phyloP scores from a whole-genome alignment of 306 rosid genomes.

The Hippophae gyantsensis region DNA sequence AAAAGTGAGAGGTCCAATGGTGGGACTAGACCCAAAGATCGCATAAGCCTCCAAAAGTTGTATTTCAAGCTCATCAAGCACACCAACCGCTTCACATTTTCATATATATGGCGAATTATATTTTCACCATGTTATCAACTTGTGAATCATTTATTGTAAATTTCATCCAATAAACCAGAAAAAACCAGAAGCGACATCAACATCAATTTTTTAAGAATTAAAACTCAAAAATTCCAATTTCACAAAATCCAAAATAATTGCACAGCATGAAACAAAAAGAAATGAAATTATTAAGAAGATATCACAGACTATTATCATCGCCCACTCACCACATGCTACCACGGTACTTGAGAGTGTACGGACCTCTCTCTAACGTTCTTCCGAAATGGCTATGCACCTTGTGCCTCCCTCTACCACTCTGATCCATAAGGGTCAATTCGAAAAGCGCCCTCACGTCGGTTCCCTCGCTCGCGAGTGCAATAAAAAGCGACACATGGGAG shows the following conservation, averaged over 20 bases:
- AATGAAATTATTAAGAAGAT: neutral
- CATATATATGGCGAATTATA: too few relatives aligned
- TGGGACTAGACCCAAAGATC: too few relatives aligned
- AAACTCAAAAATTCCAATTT: too few relatives aligned
- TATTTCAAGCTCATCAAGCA: too few relatives aligned
- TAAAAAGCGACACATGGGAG: constrained; percentile 64
- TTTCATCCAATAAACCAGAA: too few relatives aligned
- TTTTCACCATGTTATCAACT: too few relatives aligned
- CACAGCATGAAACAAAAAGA: neutral
- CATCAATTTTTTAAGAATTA: too few relatives aligned
- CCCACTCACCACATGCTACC: constrained; percentile 90
- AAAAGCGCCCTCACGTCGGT: constrained; percentile 81
- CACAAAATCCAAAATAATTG: neutral
- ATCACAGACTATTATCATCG: neutral
- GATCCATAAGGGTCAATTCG: constrained; percentile 82
- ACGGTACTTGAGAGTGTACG: constrained; percentile 78
- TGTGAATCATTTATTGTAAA: too few relatives aligned
- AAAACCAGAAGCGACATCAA: too few relatives aligned
- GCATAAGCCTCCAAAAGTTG: too few relatives aligned
- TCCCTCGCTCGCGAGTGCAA: constrained; percentile 84
- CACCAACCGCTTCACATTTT: too few relatives aligned
- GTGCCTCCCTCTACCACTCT: constrained; percentile 85
- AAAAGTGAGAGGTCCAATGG: too few relatives aligned
- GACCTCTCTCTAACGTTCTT: constrained; percentile 76
- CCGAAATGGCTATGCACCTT: constrained; percentile 92